Evolutionary conservation across 108 stramenopile species (phyloP).

Genomic region (Skeletonema tropicum): DNA sequence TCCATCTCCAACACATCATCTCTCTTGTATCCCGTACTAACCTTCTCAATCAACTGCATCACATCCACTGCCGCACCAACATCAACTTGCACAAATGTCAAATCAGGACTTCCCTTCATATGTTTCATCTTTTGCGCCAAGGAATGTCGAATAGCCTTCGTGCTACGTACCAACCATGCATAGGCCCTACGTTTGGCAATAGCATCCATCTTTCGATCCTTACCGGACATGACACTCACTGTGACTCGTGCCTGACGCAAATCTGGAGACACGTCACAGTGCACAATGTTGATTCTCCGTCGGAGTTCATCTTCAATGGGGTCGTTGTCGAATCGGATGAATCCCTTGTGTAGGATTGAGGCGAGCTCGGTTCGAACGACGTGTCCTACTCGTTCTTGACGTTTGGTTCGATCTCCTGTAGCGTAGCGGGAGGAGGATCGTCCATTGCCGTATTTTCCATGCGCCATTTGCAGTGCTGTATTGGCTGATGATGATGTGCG

Average conservation of each 20-base stretch:
- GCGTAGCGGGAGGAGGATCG: conserved; percentile 45
- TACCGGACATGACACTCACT: conserved; percentile 62
- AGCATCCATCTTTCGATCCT: conserved; percentile 27
- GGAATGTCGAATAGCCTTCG: conserved; percentile 73
- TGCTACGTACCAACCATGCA: conserved; percentile 83
- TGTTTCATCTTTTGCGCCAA: conserved; percentile 82
- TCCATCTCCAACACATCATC: conserved; percentile 65
- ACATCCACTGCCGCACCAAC: conserved; percentile 89
- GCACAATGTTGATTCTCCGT: conserved; percentile 74
- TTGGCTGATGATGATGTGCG: conserved; percentile 6
- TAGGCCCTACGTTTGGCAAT: conserved; percentile 82
- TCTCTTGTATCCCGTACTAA: conserved; percentile 66
- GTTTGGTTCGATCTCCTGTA: conserved; percentile 62
- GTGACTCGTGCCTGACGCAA: conserved; percentile 85
- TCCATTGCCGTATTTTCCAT: conserved; percentile 36
- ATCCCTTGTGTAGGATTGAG: conserved; percentile 63
- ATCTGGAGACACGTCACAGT: conserved; percentile 86
- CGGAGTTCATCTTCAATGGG: conserved; percentile 74
- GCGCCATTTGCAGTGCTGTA: conserved; percentile 27
- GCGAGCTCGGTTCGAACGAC: conserved; percentile 78
- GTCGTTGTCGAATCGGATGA: conserved; percentile 53
- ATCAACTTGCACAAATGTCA: conserved; percentile 90
- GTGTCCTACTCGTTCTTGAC: conserved; percentile 87
- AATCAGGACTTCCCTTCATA: conserved; percentile 80
- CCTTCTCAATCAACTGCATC: conserved; percentile 89